phyloP scores from a whole-genome alignment of 305 asterid genomes.

The Fraxinus albicans region DNA sequence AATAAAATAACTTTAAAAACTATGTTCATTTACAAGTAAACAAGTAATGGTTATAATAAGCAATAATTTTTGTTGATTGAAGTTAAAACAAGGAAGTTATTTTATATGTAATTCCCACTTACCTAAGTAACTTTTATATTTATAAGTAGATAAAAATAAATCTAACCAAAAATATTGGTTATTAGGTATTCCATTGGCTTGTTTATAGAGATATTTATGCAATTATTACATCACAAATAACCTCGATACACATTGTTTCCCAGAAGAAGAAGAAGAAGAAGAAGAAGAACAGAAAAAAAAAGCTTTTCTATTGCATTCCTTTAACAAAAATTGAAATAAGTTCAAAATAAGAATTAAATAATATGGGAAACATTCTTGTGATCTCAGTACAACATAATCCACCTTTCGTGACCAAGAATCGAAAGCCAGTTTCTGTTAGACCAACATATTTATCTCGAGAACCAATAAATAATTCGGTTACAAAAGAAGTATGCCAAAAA shows the following conservation, averaged over 20 bases:
- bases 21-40: background rate
- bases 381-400: slow-evolving; percentile 10
- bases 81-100: background rate
- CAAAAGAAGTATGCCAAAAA: background rate
- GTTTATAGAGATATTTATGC: background rate
- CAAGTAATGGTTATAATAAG: background rate
- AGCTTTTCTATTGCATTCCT: background rate
- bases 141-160: background rate
- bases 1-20: too few species aligned
- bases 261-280: background rate
- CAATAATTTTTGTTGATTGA: background rate
- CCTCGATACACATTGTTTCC: background rate
- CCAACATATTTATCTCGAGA: background rate
- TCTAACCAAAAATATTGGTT: background rate
- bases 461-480: background rate
- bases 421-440: background rate
- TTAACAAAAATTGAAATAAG: background rate
- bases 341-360: background rate
- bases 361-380: background rate
- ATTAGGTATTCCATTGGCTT: background rate
- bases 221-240: background rate
- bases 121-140: background rate
- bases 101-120: background rate
- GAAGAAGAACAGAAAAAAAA: background rate
- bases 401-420: background rate